Base-by-base conservation (phyloP, 1,139 yeast species). In the Yamadazyma songkhlaensis region DNA sequence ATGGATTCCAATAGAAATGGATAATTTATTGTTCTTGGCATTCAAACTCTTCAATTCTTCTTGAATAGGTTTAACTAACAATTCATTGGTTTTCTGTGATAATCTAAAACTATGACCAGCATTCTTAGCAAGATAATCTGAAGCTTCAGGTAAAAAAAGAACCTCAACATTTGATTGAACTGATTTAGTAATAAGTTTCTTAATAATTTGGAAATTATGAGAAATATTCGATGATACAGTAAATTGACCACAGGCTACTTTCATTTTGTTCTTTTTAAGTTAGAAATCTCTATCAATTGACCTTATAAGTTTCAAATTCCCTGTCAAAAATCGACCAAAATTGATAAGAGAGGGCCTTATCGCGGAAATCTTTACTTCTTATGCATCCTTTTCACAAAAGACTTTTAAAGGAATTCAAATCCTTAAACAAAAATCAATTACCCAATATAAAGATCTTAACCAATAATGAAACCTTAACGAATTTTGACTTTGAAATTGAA, bases 81-180 rank as follows among this genome's bases (percentile, higher is more conserved):
- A 73, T 0, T 77, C 65, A 10, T 66, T 61, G 2, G 83, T 75
- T 2, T 75, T 49, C 28, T 67, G 57, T 0, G 84, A 88, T 23
- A 90, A 63, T 25, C 64, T 50, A 37, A 72, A 65, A 1, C 95
- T 82, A 47, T 87, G 90, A 1, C 58, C 57, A 1, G 94, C 81
- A 46, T 81, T 76, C 32, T 77, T 67, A 3, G 95, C 84, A 31
- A 92, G 72, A 57, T 88, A 92, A 54, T 92, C 97, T 1, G 92
- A 74, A 0, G 97, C 97, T 57, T 92, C 98, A 1, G 97, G 97
- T 30, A 92, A 72, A 54, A 90, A 89, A 8, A 90, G 67, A 3
- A 87, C 78, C 43, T 73, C 65, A 9, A 83, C 88, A 3, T 81
- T 72, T 9, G 69, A 55, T 7, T 60, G 59, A 0, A 84, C 72